Conservation (phyloP, 2,329 filamentous ascomycete species). For the Camptophora hylomeconis region DNA sequence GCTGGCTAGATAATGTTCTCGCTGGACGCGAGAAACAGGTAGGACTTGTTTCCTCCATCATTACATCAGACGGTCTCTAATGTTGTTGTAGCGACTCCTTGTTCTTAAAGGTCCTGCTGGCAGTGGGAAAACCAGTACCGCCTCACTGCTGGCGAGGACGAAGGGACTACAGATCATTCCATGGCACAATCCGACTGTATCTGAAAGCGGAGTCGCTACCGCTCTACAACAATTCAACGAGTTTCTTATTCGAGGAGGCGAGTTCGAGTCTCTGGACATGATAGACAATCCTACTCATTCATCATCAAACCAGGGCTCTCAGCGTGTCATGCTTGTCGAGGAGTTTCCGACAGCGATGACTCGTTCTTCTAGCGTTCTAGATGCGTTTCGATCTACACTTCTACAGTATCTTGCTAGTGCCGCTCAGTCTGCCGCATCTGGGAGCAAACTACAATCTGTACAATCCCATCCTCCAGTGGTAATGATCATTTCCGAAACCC, state of each 20-base stretch:
- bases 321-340: slow-evolving; percentile 58
- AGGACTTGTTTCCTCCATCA: slow-evolving; percentile 10
- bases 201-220: slow-evolving; percentile 49
- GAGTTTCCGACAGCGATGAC: slow-evolving; percentile 70
- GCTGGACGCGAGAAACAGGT: slow-evolving; percentile 37
- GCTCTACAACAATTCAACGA: slow-evolving; percentile 66
- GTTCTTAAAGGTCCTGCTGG: slow-evolving; percentile 84
- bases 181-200: slow-evolving; percentile 72
- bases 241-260: slow-evolving; percentile 70
- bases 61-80: slow-evolving; percentile 3
- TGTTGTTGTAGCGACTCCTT: slow-evolving; percentile 50
- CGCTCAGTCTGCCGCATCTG: slow-evolving; percentile 34
- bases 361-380: slow-evolving; percentile 49
- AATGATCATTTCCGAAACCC: slow-evolving; percentile 81
- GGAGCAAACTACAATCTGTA: slow-evolving; percentile 16
- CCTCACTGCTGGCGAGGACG: slow-evolving; percentile 64
- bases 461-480: slow-evolving; percentile 58
- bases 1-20: slow-evolving; percentile 68
- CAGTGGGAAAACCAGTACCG: slow-evolving; percentile 81
- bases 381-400: slow-evolving; percentile 62
- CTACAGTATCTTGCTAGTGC: slow-evolving; percentile 54
- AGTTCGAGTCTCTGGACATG: slow-evolving; percentile 59
- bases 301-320: slow-evolving; percentile 17
- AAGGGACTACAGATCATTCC: slow-evolving; percentile 68
- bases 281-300: slow-evolving; percentile 7